Evolutionary conservation across 352 stramenopile species (phyloP), one percentile per base, ranked within the genome.

Genomic region (Phytopythium boreale): DNA sequence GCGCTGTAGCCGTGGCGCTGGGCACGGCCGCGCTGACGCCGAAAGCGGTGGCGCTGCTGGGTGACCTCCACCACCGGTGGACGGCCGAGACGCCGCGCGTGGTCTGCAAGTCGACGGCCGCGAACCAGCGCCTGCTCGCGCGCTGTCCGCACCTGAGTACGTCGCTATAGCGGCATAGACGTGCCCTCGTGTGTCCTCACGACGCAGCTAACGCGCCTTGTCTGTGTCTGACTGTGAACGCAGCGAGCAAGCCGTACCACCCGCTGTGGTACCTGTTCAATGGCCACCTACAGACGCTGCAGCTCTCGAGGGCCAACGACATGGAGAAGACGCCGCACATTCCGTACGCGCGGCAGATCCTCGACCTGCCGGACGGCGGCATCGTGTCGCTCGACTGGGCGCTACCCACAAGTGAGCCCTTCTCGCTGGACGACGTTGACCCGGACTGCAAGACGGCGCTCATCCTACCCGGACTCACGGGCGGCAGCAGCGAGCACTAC

Each of bases 361-460:
- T 92, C 6, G 71, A 86, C 31, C 74, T 89, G 68, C 76, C 75
- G 17, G 81, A 92, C 62, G 81, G 83, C 27, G 82, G 82, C 36
- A 72, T 89, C n/a, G 68, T 91, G 41, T 87, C 82, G 10, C 66
- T 91, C 37, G 82, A 91, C 65, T 91, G 82, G 82, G 75, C 79
- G 31, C 53, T 88, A 12, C 66, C 79, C 10, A 29, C 76, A 11
- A 64, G 58, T 19, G 29, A 56, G 1, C 34, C 75, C 26, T 55
- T 68, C 39, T 52, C 71, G 12, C 27, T 82, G 20, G 56, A 68
- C 14, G 58, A 79, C 12, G 37, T 87, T 22, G 59, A 85, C n/a
- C 27, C 37, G 0, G 71, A 41, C 4, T 61, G 51, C 22, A 80
- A 75, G 36, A 88, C 71, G 8, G 71, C 81, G 65, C 57, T 92